Evolutionary conservation across 441 rosid genomes (phyloP).

Genomic region (Eruca vesicaria): DNA sequence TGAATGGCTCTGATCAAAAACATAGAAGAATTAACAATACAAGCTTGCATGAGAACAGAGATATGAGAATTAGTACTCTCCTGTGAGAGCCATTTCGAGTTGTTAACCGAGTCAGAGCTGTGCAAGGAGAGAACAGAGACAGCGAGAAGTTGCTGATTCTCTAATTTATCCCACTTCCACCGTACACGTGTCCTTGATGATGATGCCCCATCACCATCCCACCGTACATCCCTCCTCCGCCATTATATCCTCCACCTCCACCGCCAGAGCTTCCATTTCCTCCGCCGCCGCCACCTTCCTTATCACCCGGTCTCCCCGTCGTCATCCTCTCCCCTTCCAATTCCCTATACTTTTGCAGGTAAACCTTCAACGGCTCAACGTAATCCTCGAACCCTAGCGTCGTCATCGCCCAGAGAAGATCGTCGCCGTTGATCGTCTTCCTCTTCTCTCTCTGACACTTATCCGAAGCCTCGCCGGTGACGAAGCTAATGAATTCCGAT

Average conservation of each 20-base stretch:
- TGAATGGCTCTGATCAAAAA: too few species aligned
- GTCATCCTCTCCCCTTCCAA: conserved; percentile 15
- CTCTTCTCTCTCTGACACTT: conserved; percentile 23
- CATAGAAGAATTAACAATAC: too few species aligned
- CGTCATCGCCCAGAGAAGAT: conserved; percentile 23
- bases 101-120: conserved; percentile 18
- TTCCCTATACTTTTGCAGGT: conserved; percentile 15
- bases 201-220: conserved; percentile 5
- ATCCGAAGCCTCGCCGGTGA: conserved; percentile 14
- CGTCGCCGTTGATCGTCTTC: conserved; percentile 25
- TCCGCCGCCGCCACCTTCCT: neutral
- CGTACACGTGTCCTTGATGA: conserved; percentile 23
- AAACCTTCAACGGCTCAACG: conserved; percentile 14
- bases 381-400: conserved; percentile 23
- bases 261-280: neutral
- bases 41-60: too few species aligned
- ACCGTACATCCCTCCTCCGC: conserved; percentile 16
- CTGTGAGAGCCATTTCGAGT: too few species aligned
- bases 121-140: conserved; percentile 3
- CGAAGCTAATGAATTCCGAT: conserved; percentile 15
- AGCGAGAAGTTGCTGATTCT: conserved; percentile 2
- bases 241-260: too few species aligned
- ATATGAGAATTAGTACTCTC: too few species aligned
- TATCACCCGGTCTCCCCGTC: neutral
- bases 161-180: neutral